phyloP scores from a whole-genome alignment of 345 rosid genomes.

The Arabidopsis arenosa region DNA sequence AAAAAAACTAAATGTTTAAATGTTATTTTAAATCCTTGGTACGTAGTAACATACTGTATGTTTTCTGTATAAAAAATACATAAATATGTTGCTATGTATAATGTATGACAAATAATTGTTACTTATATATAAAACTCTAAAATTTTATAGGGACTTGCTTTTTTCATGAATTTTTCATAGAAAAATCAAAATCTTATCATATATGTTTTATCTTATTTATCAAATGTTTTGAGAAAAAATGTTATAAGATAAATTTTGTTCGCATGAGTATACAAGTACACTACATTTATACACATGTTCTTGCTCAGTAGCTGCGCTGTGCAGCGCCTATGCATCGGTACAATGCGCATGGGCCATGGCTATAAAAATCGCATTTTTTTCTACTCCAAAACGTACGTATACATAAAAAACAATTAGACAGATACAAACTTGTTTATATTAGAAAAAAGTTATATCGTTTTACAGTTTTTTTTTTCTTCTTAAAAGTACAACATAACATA shows the following conservation, averaged over 20 bases:
- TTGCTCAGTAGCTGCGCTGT: slow-evolving; percentile 24
- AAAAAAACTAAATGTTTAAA: no score
- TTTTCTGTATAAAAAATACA: not conserved
- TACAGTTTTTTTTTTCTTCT: slow-evolving; percentile 7
- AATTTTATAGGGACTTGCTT: not conserved
- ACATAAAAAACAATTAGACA: not conserved
- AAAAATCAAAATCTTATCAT: not conserved
- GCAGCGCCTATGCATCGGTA: slow-evolving; percentile 22
- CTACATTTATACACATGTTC: slow-evolving; percentile 27
- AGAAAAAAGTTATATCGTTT: slow-evolving; percentile 11
- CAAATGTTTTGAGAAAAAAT: not conserved
- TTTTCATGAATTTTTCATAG: not conserved
- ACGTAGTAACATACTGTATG: no score
- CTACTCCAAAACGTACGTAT: slow-evolving; percentile 10
- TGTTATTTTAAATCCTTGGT: no score
- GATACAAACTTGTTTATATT: slow-evolving; percentile 28
- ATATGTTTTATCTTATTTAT: not conserved
- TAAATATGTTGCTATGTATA: not conserved
- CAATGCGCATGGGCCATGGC: slow-evolving; percentile 1
- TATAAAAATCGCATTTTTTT: slow-evolving; percentile 11
- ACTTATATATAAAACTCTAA: not conserved
- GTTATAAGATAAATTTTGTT: not conserved
- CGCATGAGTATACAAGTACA: not conserved
- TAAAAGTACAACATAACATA: slow-evolving; percentile 10
- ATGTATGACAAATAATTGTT: not conserved